Evolutionary conservation across 2,329 filamentous ascomycete genomes (phyloP), one percentile per base, ranked within the genome.

Genomic region (Sporothrix brunneoviolacea): DNA sequence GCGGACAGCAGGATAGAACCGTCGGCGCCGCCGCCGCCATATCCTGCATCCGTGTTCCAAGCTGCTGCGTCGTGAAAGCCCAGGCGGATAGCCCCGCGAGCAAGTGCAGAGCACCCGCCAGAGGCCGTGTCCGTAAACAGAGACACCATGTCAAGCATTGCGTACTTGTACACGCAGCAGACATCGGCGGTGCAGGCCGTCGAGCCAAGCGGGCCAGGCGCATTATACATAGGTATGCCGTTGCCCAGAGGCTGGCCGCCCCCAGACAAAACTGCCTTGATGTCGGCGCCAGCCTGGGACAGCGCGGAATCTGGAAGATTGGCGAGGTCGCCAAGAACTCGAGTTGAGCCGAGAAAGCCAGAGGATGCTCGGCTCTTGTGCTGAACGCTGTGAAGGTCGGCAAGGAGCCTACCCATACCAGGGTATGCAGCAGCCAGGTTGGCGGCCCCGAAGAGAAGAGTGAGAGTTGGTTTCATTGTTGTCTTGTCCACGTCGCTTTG

Each of bases 61-160:
- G 65, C 64, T n/a, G 62, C 70, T 1, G 70, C 68, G 50, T 74
- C 71, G 57, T 74, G 71, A 58, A 74, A 74, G 5, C 69, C 69
- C 5, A 68, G 62, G 8, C 71, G 66, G 50, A 74, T 67, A 4
- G 70, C 70, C 4, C 62, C 68, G 7, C 70, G 66, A 0, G 68
- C 70, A 13, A 64, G 49, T 10, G 63, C 61, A 42, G 67, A 70
- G 57, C 70, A 73, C 61, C 63, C 6, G 54, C 54, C 41, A 13
- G 16, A 4, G 51, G 55, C 30, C 37, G 24, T 55, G 5, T 61
- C 64, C 3, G 59, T 53, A 54, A 71, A 73, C 21, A 60, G 33
- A 2, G 47, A 32, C 21, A 57, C 62, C 59, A 73, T 63, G 24
- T 68, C 64, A 13, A 58, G 51, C 30, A 64, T 61, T 37, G 72